Percentiles rank a stretch among this genome's conserved stretches.
phyloP scores from a whole-genome alignment of 2,329 filamentous ascomycete species.

The Proliferodiscus dingleyae region DNA sequence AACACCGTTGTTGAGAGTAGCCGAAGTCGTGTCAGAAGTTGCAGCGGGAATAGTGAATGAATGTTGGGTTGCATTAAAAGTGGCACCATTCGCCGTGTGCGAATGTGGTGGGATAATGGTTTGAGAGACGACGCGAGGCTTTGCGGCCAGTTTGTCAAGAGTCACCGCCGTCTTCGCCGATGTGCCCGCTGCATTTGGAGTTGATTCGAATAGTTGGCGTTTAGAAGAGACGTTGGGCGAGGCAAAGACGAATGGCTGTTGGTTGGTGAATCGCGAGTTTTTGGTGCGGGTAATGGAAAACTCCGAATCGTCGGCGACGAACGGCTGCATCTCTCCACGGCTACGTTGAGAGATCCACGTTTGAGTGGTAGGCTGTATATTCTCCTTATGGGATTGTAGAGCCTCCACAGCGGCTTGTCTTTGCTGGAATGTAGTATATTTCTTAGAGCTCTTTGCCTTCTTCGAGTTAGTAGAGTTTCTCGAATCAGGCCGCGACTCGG shows the following conservation, averaged over 20 bases:
- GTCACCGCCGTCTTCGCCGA: background rate
- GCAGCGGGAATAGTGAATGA: slow-evolving; percentile 59
- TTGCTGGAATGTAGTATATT: background rate
- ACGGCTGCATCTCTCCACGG: slow-evolving; percentile 52
- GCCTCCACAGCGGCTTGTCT: background rate
- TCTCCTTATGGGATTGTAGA: background rate
- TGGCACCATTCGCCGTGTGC: slow-evolving; percentile 20
- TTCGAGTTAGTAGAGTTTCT: too few species aligned
- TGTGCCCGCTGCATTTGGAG: slow-evolving; percentile 11
- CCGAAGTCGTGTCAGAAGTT: slow-evolving; percentile 56
- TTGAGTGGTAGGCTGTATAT: slow-evolving; percentile 12
- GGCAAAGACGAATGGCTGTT: slow-evolving; percentile 18
- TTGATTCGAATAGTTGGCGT: slow-evolving; percentile 3
- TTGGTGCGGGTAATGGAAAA: slow-evolving; percentile 40
- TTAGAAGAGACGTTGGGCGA: slow-evolving; percentile 12
- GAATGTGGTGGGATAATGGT: background rate
- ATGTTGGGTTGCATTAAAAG: slow-evolving; percentile 47
- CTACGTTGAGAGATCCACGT: background rate
- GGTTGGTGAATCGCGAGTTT: slow-evolving; percentile 52
- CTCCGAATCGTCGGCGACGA: slow-evolving; percentile 46
- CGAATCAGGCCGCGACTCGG: background rate
- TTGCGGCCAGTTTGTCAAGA: background rate
- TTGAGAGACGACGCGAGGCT: background rate
- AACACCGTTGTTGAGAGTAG: slow-evolving; percentile 32
- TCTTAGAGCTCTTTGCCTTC: too few species aligned